Percentiles rank a stretch among this genome's conserved stretches.
phyloP scores from a whole-genome alignment of 2,329 filamentous ascomycete species.

The Claviceps arundinis region DNA sequence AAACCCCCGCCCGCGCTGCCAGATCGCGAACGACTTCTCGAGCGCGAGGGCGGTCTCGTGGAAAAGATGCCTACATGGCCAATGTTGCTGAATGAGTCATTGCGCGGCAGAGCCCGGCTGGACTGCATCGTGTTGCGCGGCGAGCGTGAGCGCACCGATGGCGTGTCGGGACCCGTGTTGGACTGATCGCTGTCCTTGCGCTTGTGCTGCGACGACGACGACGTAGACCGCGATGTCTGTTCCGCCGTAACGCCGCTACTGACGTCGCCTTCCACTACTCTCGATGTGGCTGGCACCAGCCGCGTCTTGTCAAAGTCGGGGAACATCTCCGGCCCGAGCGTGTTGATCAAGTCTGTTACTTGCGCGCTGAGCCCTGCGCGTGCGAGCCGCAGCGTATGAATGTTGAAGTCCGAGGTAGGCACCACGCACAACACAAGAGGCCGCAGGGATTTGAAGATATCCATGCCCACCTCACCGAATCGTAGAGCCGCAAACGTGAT shows the following conservation, averaged over 20 bases:
- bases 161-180: conserved; percentile 22
- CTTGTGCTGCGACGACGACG: conserved; percentile 10
- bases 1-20: conserved; percentile 53
- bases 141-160: conserved; percentile 23
- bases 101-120: conserved; percentile 53
- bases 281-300: conserved; percentile 46
- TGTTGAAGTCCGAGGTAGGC: conserved; percentile 70
- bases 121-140: conserved; percentile 40
- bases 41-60: conserved; percentile 72
- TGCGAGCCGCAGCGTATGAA: conserved; percentile 61
- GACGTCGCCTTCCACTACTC: conserved; percentile 18
- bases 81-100: conserved; percentile 89
- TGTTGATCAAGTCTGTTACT: conserved; percentile 88
- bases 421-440: conserved; percentile 77
- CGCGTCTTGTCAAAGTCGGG: conserved; percentile 80
- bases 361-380: conserved; percentile 64
- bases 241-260: conserved; percentile 14
- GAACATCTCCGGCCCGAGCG: conserved; percentile 88
- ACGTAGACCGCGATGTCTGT: not conserved
- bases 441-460: conserved; percentile 87
- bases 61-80: conserved; percentile 82
- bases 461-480: conserved; percentile 97
- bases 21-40: conserved; percentile 54
- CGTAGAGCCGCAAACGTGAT: conserved; percentile 88
- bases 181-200: conserved; percentile 38